Evolutionary conservation across 805 yeast species (phyloP), one percentile per base, ranked within the genome.

Genomic region (Candida easanensis): DNA sequence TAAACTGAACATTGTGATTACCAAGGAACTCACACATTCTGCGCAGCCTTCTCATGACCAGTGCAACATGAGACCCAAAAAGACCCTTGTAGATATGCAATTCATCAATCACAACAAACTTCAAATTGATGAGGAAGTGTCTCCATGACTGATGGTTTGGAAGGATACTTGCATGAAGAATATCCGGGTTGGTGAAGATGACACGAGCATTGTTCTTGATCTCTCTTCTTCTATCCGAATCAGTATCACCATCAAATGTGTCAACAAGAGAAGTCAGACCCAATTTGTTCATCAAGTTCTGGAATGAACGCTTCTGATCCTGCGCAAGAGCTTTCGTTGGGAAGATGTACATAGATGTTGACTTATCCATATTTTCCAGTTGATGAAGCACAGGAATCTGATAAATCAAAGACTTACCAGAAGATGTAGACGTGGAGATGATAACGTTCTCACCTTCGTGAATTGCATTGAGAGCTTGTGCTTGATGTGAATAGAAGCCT

Each of bases 301-400:
- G 72, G 42, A 93, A 66, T n/a, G 95, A 80, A 49, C 96, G 70
- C 55, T 83, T 83, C 63, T 93, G 99, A 68, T 93, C 99, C 58
- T 93, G 99, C 0, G 99, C 98, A 39, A 93, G 69, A 0, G 99
- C 99, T 58, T 93, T 93, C 0, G 99, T 93, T 2, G 99, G 99
- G 55, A 93, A 93, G 11, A 93, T 81, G 54, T 85, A 89, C 70
- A 95, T 70, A 9, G 96, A 85, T 0, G 95, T 86, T 1, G 67
- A 55, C 25, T 65, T 66, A 10, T 66, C 65, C 33, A 60, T 70
- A 9, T 58, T 54, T 34, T 76, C 70, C 39, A 73, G 64, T 39
- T 66, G 54, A 39, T 70, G 64, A 9, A 90, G 60, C 3, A 91
- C 86, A 0, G 98, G 96, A 2, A 89, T 64, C 62, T 93, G 99